A percentile compares a stretch with the other conserved stretches of the same genome.
Evolutionary conservation across 129 eudicot genomes (phyloP).

Genomic region (Arctium minus): DNA sequence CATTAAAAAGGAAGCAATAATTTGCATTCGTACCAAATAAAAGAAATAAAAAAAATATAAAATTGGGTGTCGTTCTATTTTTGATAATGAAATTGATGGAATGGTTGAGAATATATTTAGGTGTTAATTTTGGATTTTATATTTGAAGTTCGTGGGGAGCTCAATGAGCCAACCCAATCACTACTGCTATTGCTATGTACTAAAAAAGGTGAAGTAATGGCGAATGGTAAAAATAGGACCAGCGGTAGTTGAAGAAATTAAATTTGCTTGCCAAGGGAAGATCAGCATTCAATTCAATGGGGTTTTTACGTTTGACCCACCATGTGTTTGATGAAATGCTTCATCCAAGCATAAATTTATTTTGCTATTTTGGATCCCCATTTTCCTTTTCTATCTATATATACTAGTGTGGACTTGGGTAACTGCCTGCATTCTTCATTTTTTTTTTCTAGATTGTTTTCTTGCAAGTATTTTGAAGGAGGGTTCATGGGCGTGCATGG

Average conservation of each 20-base stretch:
- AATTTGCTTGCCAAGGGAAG: slow-evolving; percentile 11
- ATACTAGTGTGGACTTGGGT: slow-evolving; percentile 3
- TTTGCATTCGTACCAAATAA: not conserved
- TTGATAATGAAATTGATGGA: not conserved
- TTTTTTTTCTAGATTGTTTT: not conserved
- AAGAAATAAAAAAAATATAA: not conserved
- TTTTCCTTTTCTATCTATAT: not conserved
- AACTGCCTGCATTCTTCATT: not conserved
- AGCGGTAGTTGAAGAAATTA: slow-evolving; percentile 13
- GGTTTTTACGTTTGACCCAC: slow-evolving; percentile 27
- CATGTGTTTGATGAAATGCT: slow-evolving; percentile 24
- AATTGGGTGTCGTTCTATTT: not conserved
- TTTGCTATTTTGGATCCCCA: not conserved
- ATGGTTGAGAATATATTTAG: not conserved
- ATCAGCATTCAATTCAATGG: slow-evolving; percentile 16
- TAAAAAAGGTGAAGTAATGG: not conserved
- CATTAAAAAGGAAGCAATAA: not conserved
- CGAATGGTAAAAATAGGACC: slow-evolving; percentile 15
- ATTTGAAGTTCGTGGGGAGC: not conserved
- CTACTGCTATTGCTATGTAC: not conserved
- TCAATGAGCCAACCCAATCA: not conserved
- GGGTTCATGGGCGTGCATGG: slow-evolving; percentile 19
- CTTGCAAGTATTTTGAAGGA: slow-evolving; percentile 4
- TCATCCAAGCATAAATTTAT: slow-evolving; percentile 2
- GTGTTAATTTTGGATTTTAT: not conserved